Conservation (phyloP, 768 basidiomycete genomes). For the Leccinum sublutescens region DNA sequence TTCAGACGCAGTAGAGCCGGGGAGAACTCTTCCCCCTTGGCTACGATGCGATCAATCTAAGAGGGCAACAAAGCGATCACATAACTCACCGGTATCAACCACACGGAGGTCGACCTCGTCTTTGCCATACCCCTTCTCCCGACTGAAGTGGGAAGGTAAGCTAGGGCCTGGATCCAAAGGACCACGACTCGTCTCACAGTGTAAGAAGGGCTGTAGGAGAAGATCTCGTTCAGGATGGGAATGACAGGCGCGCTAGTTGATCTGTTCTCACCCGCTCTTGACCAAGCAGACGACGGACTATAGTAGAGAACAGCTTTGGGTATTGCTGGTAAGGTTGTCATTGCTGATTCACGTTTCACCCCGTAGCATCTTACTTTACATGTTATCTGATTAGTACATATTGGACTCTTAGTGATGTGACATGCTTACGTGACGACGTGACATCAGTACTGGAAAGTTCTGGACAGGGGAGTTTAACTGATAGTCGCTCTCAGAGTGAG, state of each 20-base stretch:
- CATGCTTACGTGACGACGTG: constrained; percentile 18
- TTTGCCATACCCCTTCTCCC: constrained; percentile 80
- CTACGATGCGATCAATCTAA: constrained; percentile 41
- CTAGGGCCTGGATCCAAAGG: background rate
- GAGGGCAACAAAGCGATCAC: background rate
- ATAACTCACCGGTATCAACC: constrained; percentile 57
- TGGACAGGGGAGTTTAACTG: constrained; percentile 9
- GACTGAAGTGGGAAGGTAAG: constrained; percentile 28
- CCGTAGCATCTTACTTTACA: background rate
- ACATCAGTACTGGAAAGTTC: constrained; percentile 28
- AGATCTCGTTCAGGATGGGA: background rate
- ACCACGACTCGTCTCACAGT: constrained; percentile 40
- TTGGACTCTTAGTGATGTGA: background rate
- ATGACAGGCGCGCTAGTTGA: background rate
- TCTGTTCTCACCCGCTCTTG: constrained; percentile 51
- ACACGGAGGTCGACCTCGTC: constrained; percentile 72
- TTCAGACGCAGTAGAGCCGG: constrained; percentile 77
- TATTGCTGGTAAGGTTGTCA: constrained; percentile 31
- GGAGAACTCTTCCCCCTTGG: constrained; percentile 76
- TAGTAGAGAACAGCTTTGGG: constrained; percentile 83
- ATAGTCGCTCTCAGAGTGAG: constrained; percentile 1
- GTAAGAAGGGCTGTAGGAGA: constrained; percentile 47
- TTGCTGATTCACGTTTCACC: background rate
- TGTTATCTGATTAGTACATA: background rate
- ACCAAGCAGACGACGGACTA: constrained; percentile 59